Percentiles rank a stretch among this genome's conserved stretches.
These are phyloP conservation scores for Aspergillus japonicus DNA, from an alignment of 2,329 filamentous ascomycete genomes.

Conservation along the genomic window DNA sequence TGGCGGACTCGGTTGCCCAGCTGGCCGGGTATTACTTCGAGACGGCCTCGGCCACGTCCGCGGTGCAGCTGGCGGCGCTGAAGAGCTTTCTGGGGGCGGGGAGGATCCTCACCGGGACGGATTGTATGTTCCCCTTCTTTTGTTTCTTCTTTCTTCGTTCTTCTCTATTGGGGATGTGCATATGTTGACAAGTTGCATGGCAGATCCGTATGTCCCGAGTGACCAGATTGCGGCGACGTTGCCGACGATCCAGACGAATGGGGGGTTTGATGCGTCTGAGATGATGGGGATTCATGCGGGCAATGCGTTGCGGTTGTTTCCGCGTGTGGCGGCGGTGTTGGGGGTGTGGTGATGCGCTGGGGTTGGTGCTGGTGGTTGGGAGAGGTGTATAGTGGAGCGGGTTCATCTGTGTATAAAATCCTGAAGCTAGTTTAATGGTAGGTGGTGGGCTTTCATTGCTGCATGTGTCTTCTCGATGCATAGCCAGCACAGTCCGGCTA, in stretches of 20 bases:
- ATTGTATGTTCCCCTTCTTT: constrained; percentile 18
- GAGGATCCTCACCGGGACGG: constrained; percentile 25
- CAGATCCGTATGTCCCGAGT: constrained; percentile 24
- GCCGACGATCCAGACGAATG: constrained; percentile 15
- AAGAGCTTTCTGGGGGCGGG: constrained; percentile 23
- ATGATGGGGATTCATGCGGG: constrained; percentile 23
- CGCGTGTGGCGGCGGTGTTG: constrained; percentile 10
- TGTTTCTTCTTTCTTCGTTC: neutral
- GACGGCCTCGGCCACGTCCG: constrained; percentile 22
- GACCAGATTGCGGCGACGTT: constrained; percentile 11
- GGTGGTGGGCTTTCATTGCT: no score
- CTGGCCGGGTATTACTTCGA: constrained; percentile 21
- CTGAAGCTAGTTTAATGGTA: no score
- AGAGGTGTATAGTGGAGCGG: no score
- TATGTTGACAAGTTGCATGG: neutral
- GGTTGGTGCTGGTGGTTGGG: no score
- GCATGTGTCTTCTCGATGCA: no score
- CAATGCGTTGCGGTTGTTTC: constrained; percentile 26
- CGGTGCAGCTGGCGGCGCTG: constrained; percentile 24
- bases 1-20: constrained; percentile 17
- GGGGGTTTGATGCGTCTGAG: constrained; percentile 20
- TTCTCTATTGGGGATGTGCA: no score
- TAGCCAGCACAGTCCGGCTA: no score
- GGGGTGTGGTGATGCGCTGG: no score
- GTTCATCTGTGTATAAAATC: no score